Evolutionary conservation across 2,329 filamentous ascomycete species (phyloP).

Genomic region (Fusarium caatingaense): DNA sequence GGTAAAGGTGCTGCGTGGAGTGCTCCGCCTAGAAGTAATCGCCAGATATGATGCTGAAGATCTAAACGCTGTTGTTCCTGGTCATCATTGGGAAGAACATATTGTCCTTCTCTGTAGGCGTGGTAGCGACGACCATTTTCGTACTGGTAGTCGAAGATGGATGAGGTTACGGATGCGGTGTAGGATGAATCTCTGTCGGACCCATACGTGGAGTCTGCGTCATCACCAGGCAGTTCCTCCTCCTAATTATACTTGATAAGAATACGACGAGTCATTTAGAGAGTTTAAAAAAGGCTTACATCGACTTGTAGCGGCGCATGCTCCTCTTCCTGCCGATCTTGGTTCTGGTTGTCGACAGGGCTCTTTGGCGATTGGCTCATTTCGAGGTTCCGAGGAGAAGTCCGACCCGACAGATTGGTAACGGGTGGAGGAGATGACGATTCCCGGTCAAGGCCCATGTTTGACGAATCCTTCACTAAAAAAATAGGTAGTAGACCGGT

Average conservation of each 20-base stretch:
- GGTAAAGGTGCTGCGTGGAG: slow-evolving; percentile 47
- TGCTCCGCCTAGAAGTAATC: slow-evolving; percentile 41
- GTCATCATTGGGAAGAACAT: slow-evolving; percentile 48
- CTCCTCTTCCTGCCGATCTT: slow-evolving; percentile 1
- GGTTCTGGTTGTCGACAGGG: not conserved
- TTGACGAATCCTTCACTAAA: not conserved
- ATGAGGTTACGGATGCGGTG: slow-evolving; percentile 55
- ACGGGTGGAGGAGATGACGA: slow-evolving; percentile 7
- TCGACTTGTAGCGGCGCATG: slow-evolving; percentile 34
- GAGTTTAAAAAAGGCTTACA: slow-evolving; percentile 5
- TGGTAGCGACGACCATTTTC: slow-evolving; percentile 51
- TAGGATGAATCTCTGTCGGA: slow-evolving; percentile 48
- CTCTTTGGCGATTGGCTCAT: not conserved
- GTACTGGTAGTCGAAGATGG: slow-evolving; percentile 55
- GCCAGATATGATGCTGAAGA: slow-evolving; percentile 52
- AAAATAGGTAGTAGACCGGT: not conserved
- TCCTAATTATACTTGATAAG: slow-evolving; percentile 8
- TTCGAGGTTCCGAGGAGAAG: not conserved
- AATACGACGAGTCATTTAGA: not conserved
- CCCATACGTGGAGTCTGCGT: slow-evolving; percentile 51
- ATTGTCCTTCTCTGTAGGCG: slow-evolving; percentile 49
- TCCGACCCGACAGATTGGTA: slow-evolving; percentile 21
- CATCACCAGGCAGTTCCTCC: slow-evolving; percentile 38
- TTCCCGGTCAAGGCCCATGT: slow-evolving; percentile 7
- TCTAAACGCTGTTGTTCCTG: slow-evolving; percentile 54